These are phyloP conservation scores for Mortierella sp. DNA, from an alignment of 371 early-diverging fungal species.

Conservation along the genomic window DNA sequence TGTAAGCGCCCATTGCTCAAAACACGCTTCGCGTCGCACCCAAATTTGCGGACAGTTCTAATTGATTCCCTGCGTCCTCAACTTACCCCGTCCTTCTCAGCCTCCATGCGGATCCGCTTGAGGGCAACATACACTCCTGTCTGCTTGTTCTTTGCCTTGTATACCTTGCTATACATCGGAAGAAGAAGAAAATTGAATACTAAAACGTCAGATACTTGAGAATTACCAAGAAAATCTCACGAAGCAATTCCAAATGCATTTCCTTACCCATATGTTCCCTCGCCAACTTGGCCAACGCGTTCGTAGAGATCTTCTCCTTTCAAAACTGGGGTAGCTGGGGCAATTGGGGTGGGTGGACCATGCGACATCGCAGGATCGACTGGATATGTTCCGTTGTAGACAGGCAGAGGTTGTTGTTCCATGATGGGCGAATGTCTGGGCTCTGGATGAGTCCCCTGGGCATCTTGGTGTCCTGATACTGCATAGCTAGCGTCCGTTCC, in stretches of 20 bases:
- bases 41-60: background rate
- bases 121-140: conserved; percentile 87
- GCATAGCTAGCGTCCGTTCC: conserved; percentile 13
- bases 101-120: conserved; percentile 92
- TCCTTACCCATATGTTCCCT: conserved; percentile 95
- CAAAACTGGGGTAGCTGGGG: background rate
- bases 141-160: conserved; percentile 83
- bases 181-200: background rate
- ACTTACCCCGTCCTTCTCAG: conserved; percentile 92
- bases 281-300: conserved; percentile 75
- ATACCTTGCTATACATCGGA: conserved; percentile 78
- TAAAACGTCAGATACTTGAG: background rate
- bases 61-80: background rate
- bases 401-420: conserved; percentile 5
- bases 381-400: conserved; percentile 15
- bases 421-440: conserved; percentile 15
- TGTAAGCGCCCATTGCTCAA: background rate
- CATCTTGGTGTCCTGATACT: conserved; percentile 13
- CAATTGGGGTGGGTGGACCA: background rate
- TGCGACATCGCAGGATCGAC: conserved; percentile 10
- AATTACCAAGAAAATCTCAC: too few relatives aligned
- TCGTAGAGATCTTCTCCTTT: conserved; percentile 53
- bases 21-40: too few relatives aligned
- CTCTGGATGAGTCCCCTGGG: conserved; percentile 17
- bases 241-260: background rate